These are phyloP conservation scores for Onygena corvina DNA, from an alignment of 2,329 filamentous ascomycete genomes.

Conservation along the genomic window DNA sequence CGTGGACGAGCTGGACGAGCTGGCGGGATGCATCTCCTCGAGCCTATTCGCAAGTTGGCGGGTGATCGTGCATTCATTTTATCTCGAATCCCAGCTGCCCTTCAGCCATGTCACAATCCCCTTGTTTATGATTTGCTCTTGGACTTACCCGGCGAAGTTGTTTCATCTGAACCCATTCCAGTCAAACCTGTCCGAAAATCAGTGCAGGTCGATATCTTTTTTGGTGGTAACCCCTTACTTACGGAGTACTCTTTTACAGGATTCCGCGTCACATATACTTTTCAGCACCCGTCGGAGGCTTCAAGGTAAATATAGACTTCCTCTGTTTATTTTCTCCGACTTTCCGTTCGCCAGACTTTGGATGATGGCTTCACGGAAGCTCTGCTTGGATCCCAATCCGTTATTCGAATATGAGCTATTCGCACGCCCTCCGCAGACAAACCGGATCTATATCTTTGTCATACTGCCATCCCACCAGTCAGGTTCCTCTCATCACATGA, in stretches of 20 bases:
- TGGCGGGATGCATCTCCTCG: too few species aligned
- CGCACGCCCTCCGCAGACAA: too few species aligned
- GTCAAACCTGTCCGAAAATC: neutral
- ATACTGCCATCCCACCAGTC: neutral
- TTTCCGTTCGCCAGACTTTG: neutral
- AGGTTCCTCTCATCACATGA: neutral
- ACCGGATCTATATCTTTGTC: too few species aligned
- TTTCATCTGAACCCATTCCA: neutral
- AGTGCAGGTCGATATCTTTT: neutral
- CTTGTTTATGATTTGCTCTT: neutral
- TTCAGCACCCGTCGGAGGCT: too few species aligned
- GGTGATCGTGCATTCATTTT: too few species aligned
- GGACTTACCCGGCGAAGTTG: neutral
- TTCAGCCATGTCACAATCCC: neutral
- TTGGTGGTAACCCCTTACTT: too few species aligned
- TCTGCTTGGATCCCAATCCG: too few species aligned
- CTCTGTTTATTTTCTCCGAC: neutral
- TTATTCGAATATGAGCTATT: too few species aligned
- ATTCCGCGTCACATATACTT: conserved; percentile 1
- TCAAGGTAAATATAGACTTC: conserved; percentile 7
- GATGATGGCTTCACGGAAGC: too few species aligned
- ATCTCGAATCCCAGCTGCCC: too few species aligned
- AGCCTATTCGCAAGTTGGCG: too few species aligned
- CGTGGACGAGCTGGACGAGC: too few species aligned
- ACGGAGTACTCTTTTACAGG: neutral